These are phyloP conservation scores for Maudiozyma humilis DNA, from an alignment of 1,139 yeast species.

Conservation along the genomic window DNA sequence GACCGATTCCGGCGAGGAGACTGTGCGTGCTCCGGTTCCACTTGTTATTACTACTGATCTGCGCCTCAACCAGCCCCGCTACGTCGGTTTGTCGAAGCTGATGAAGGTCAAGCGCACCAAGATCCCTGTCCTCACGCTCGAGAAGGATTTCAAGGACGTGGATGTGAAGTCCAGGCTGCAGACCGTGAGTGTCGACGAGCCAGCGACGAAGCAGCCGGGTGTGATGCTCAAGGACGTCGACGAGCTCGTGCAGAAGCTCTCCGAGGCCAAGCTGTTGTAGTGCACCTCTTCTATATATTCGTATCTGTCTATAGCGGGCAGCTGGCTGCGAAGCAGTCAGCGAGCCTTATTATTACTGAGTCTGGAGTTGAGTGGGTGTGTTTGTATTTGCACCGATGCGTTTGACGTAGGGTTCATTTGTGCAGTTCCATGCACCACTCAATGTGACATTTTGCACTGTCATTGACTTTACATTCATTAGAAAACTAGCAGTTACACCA, in stretches of 20 bases:
- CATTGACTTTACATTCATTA: too few species aligned
- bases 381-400: too few species aligned
- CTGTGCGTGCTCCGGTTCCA: constrained; percentile 71
- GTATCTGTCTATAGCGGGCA: not conserved
- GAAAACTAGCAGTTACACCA: too few species aligned
- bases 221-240: constrained; percentile 72
- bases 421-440: too few species aligned
- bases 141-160: constrained; percentile 54
- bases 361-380: too few species aligned
- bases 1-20: constrained; percentile 91
- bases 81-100: constrained; percentile 85
- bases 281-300: constrained; percentile 1
- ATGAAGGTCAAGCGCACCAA: constrained; percentile 99
- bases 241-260: constrained; percentile 70
- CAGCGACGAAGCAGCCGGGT: constrained; percentile 76
- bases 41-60: constrained; percentile 84
- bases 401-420: too few species aligned
- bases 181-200: constrained; percentile 71
- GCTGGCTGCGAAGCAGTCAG: not conserved
- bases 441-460: too few species aligned
- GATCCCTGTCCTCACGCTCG: constrained; percentile 50
- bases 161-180: constrained; percentile 59
- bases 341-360: not conserved
- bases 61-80: constrained; percentile 89
- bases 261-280: constrained; percentile 54